Evolutionary conservation across 2,329 filamentous ascomycete species (phyloP), one percentile per base, ranked within the genome.

Genomic region (Annulohypoxylon truncatum): DNA sequence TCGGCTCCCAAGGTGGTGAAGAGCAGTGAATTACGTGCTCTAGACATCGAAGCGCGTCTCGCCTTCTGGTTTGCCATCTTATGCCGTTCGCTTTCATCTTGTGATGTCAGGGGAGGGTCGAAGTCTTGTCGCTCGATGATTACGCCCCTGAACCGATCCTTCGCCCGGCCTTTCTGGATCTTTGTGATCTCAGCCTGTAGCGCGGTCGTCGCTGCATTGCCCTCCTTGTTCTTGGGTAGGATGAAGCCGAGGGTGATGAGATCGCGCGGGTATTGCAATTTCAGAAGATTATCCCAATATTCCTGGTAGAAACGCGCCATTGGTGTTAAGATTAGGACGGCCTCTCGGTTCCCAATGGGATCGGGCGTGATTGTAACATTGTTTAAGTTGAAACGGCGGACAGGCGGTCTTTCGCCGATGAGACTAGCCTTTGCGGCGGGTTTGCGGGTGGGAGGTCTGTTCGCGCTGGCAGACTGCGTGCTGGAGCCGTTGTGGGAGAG

Each of bases 181-280:
- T 92, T 92, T 55, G 90, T 85, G 70, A 99, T 92, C 71, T 93
- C 91, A 61, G 90, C 90, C 80, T 99, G 94, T 57, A 99, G 83
- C 38, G 91, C 90, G 5, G 89, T 82, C 13, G 94, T 96, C 2
- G 96, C 96, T 26, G 89, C 84, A 79, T 98, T 97, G 64, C 96
- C 96, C 73, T 97, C 94, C 76, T 91, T 92, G 50, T 90, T 97
- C 82, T 96, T 97, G 55, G 96, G 96, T 26, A 97, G 90, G 76
- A 99, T 98, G 82, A 98, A 99, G 38, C 93, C 96, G 26, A 99
- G 85, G 0, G 93, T 96, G 76, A 99, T 96, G 69, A 98, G 88
- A 64, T 97, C 92, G 81, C 97, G 96, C 2, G 96, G 96, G 78
- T 98, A 99, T 74, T 82, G 86, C 60, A 99, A 86, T 77, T 88